Percentiles rank a stretch among this genome's conserved stretches.
These are phyloP conservation scores for Chaetomium strumarium DNA, from an alignment of 2,329 filamentous ascomycete species.

Conservation along the genomic window DNA sequence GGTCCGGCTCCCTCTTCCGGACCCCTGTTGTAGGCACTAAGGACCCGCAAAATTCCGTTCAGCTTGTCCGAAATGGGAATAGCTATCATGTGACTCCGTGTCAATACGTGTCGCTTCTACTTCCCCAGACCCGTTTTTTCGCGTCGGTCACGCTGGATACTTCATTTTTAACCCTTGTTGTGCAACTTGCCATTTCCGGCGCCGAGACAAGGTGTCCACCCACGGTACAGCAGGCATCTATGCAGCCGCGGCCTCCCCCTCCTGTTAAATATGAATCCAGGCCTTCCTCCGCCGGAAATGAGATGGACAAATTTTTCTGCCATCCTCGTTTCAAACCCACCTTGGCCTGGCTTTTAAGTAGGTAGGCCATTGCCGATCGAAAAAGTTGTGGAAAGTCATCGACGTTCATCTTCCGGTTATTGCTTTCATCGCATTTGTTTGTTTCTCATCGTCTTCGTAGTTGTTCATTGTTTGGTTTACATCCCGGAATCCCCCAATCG, in stretches of 20 bases:
- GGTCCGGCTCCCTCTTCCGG: slow-evolving; percentile 19
- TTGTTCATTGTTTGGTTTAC: neutral
- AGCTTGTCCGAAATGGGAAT: slow-evolving; percentile 14
- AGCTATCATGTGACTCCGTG: slow-evolving; percentile 23
- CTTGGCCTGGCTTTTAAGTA: slow-evolving; percentile 10
- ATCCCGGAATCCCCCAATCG: neutral
- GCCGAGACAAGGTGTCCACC: slow-evolving; percentile 16
- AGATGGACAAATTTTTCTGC: slow-evolving; percentile 15
- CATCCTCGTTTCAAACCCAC: slow-evolving; percentile 14
- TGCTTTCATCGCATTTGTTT: slow-evolving; percentile 1
- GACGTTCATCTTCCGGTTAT: slow-evolving; percentile 3
- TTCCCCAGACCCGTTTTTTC: slow-evolving; percentile 15
- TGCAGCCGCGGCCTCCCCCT: slow-evolving; percentile 18
- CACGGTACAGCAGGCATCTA: slow-evolving; percentile 21
- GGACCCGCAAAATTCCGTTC: slow-evolving; percentile 1
- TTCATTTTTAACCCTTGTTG: slow-evolving; percentile 1
- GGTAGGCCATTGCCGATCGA: slow-evolving; percentile 10
- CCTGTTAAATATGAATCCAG: slow-evolving; percentile 19
- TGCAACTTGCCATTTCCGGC: slow-evolving; percentile 18
- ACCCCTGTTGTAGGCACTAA: neutral
- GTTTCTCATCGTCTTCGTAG: neutral
- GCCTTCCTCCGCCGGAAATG: slow-evolving; percentile 12
- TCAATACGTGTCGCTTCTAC: slow-evolving; percentile 1
- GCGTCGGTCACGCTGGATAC: slow-evolving; percentile 16
- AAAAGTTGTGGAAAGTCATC: neutral